A percentile compares a stretch with the other conserved stretches of the same genome.
Conservation (phyloP, 129 eudicot genomes). For the Lactuca saligna region DNA sequence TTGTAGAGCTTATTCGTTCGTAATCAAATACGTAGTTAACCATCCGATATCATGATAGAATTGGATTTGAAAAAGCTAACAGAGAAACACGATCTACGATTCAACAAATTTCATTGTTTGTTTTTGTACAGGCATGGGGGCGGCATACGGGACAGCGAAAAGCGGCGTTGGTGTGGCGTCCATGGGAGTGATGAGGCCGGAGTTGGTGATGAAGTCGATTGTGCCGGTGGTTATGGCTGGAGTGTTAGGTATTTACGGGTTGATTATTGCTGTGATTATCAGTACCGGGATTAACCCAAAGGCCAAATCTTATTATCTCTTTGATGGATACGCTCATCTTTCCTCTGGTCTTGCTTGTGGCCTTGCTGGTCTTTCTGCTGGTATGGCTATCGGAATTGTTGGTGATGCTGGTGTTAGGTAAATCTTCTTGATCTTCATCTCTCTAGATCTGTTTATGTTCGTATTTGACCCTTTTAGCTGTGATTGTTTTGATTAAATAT, state of each 20-base stretch:
- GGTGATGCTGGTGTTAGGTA: constrained; percentile 92
- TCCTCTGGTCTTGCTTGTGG: constrained; percentile 95
- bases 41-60: neutral
- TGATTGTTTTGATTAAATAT: neutral
- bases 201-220: constrained; percentile 77
- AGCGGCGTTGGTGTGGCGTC: constrained; percentile 83
- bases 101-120: neutral
- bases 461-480: neutral
- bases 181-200: constrained; percentile 81
- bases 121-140: constrained; percentile 71
- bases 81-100: neutral
- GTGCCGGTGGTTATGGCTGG: constrained; percentile 85
- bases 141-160: constrained; percentile 89
- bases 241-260: constrained; percentile 60
- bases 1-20: neutral
- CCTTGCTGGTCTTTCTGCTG: constrained; percentile 87
- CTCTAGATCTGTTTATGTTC: constrained; percentile 4
- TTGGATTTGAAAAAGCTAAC: constrained; percentile 10
- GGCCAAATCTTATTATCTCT: constrained; percentile 76
- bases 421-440: neutral
- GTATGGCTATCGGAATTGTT: constrained; percentile 90
- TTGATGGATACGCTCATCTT: constrained; percentile 85
- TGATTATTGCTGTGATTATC: constrained; percentile 42
- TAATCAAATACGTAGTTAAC: neutral
- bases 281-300: constrained; percentile 57